Evolutionary conservation across 1,139 yeast species (phyloP).

Genomic region (Blastobotrys aristatus): DNA sequence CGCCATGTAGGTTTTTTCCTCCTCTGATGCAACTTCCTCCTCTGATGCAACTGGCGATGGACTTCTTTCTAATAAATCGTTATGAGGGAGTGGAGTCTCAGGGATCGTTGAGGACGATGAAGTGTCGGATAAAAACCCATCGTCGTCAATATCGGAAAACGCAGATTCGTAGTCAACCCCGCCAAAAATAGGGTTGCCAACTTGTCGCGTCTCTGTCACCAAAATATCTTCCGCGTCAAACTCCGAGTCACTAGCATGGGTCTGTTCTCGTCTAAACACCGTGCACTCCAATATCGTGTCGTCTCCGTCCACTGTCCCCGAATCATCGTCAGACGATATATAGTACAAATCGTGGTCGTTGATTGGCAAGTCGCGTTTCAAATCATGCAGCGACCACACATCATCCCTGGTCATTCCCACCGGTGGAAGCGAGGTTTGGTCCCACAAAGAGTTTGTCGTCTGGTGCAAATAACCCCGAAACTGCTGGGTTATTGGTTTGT

Average conservation of each 20-base stretch:
- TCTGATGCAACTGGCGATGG: background rate
- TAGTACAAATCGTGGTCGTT: slow-evolving; percentile 4
- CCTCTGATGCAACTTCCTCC: background rate
- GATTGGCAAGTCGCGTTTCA: background rate
- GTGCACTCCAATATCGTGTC: background rate
- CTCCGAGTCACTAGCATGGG: slow-evolving; percentile 3
- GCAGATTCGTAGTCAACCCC: background rate
- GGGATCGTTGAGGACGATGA: background rate
- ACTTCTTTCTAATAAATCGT: background rate
- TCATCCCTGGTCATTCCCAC: slow-evolving; percentile 3
- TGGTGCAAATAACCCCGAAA: slow-evolving; percentile 7
- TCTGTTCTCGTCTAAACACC: background rate
- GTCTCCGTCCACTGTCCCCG: background rate
- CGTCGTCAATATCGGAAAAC: slow-evolving; percentile 1
- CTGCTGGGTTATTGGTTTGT: slow-evolving; percentile 2
- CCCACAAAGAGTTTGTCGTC: background rate
- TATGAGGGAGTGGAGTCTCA: slow-evolving; percentile 3
- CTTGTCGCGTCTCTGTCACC: background rate
- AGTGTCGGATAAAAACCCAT: background rate
- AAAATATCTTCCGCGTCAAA: slow-evolving; percentile 1
- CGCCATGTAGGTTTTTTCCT: background rate
- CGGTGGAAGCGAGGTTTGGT: slow-evolving; percentile 2
- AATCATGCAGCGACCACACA: slow-evolving; percentile 5
- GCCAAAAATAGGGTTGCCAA: background rate
- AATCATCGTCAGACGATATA: background rate